A percentile compares a stretch with the other conserved stretches of the same genome.
Evolutionary conservation across 2,329 filamentous ascomycete genomes (phyloP).

Genomic region (Exophiala sideris): DNA sequence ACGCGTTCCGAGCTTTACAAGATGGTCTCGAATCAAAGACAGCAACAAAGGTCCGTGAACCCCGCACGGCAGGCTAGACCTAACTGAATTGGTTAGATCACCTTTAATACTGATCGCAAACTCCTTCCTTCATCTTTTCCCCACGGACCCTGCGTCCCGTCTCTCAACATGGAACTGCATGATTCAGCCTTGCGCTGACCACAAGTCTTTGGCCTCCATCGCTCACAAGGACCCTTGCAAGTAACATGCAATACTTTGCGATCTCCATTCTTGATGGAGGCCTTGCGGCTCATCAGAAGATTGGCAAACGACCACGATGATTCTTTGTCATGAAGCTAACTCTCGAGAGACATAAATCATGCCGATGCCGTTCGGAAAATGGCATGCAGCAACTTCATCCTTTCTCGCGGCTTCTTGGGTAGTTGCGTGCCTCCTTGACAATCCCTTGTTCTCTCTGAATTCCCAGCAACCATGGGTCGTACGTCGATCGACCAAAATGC

Average conservation of each 20-base stretch:
- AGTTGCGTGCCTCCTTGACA: background rate
- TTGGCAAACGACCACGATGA: background rate
- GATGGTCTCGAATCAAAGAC: no score
- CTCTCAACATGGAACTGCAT: no score
- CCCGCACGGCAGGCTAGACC: background rate
- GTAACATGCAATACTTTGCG: background rate
- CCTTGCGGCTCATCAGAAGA: background rate
- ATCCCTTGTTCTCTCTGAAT: no score
- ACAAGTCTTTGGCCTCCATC: background rate
- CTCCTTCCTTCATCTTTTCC: background rate
- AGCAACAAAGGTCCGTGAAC: no score
- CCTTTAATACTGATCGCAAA: background rate
- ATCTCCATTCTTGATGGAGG: background rate
- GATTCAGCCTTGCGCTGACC: background rate
- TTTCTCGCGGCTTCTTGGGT: background rate
- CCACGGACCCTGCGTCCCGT: no score
- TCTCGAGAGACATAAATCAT: background rate
- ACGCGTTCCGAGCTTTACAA: no score
- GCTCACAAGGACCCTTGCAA: background rate
- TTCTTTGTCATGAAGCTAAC: background rate
- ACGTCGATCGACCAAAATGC: conserved; percentile 39
- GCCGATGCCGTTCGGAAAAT: background rate
- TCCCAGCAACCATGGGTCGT: background rate
- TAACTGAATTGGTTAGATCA: background rate
- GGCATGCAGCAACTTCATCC: no score